Evolutionary conservation across 352 stramenopile species (phyloP).

Genomic region (Thraustotheca clavata): DNA sequence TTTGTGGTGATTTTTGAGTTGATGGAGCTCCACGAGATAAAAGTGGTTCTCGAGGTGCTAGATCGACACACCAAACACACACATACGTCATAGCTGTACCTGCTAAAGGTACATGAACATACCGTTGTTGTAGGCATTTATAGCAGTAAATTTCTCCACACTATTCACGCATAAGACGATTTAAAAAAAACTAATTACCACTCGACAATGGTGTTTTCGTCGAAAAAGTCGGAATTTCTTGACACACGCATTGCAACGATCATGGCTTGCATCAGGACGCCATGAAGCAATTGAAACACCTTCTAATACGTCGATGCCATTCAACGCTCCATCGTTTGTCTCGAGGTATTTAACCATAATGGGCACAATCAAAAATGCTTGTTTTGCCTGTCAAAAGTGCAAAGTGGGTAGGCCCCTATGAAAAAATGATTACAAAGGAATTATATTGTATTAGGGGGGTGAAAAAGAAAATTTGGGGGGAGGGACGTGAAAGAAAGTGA

Average conservation of each 20-base stretch:
- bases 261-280: conserved; percentile 2
- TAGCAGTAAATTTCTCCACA: conserved; percentile 21
- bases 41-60: neutral
- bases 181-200: neutral
- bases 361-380: too few relatives aligned
- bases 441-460: too few relatives aligned
- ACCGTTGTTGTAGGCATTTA: conserved; percentile 17
- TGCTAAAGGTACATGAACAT: conserved; percentile 5
- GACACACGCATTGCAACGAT: conserved; percentile 20
- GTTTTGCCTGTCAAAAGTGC: too few relatives aligned
- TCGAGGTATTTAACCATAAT: neutral
- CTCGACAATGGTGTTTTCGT: conserved; percentile 19
- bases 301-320: conserved; percentile 10
- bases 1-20: neutral
- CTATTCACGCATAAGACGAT: neutral
- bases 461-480: too few relatives aligned
- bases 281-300: conserved; percentile 1
- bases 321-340: neutral
- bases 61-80: conserved; percentile 17
- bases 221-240: conserved; percentile 18
- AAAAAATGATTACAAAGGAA: too few relatives aligned
- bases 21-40: neutral
- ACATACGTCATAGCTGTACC: conserved; percentile 5
- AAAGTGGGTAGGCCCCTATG: too few relatives aligned
- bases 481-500: too few relatives aligned